A percentile compares a stretch with the other conserved stretches of the same genome.
phyloP scores from a whole-genome alignment of 108 stramenopile species.

The Skeletonema menzelii region DNA sequence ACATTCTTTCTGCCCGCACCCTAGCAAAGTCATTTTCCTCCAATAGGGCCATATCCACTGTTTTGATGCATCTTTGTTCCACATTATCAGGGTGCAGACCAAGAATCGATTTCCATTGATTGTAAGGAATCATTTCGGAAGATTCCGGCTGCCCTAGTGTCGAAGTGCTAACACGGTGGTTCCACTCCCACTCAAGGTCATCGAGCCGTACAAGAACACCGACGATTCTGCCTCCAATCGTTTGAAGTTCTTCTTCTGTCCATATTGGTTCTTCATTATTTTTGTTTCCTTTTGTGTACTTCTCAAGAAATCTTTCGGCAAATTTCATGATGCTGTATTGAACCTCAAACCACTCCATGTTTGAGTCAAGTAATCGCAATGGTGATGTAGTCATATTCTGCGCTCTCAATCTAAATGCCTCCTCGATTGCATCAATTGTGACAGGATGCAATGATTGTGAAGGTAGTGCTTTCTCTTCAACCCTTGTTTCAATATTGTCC shows the following conservation, averaged over 20 bases:
- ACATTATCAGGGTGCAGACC: conserved; percentile 48
- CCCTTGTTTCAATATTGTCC: not conserved
- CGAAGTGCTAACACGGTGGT: conserved; percentile 43
- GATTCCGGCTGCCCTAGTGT: conserved; percentile 17
- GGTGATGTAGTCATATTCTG: conserved; percentile 32
- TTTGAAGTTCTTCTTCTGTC: conserved; percentile 66
- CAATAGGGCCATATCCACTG: conserved; percentile 30
- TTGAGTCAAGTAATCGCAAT: conserved; percentile 31
- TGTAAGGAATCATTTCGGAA: conserved; percentile 36
- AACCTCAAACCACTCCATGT: conserved; percentile 47
- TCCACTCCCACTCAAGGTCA: conserved; percentile 61
- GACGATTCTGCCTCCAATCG: conserved; percentile 80
- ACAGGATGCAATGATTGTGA: conserved; percentile 83
- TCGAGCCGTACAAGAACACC: conserved; percentile 79
- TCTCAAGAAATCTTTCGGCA: conserved; percentile 57
- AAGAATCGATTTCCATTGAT: conserved; percentile 69
- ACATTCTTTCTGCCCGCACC: conserved; percentile 75
- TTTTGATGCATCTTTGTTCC: conserved; percentile 22
- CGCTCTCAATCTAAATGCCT: conserved; percentile 65
- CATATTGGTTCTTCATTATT: conserved; percentile 11
- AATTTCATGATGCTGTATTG: conserved; percentile 47
- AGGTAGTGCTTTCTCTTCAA: not conserved
- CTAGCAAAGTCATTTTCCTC: conserved; percentile 55
- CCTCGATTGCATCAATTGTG: conserved; percentile 78
- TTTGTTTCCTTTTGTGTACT: conserved; percentile 53